Base-by-base conservation (phyloP, 2,329 filamentous ascomycete genomes). In the Aspergillus terreus region DNA sequence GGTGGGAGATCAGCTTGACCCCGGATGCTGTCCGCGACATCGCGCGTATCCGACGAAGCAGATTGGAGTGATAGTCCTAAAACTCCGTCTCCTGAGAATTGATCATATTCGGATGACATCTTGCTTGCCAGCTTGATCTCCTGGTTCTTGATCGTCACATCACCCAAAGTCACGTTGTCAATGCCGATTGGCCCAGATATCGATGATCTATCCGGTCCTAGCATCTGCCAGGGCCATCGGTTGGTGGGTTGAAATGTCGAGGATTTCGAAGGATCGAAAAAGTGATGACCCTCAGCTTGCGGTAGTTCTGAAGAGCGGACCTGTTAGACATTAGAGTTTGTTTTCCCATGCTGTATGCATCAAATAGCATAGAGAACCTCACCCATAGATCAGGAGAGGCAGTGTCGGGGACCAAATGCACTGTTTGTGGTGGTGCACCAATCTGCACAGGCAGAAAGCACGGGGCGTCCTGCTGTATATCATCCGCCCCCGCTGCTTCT, bases 371-470 rank as follows among this genome's bases (percentile, higher is more conserved):
- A 19, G 27, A 25, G 25, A n/a, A 46, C 56, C 75, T 59, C 71
- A 83, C 81, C 86, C 84, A 89, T 19, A 87, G 75, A 72, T 89
- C 86, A 17, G 84, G 78, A 10, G 83, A 87, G 17, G 85, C 85
- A 36, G 85, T 88, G 65, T 90, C 86, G 55, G 89, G 88, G 62
- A 88, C 80, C 12, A 88, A 67, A 56, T 77, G 78, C 41, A 85
- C 58, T 43, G 71, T 82, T 71, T 89, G 85, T 1, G 77, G 68
- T 14, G 85, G 85, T 1, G 80, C 85, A 25, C 87, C 87, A 54
- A 90, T 84, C 12, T 71, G 64, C 23, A 89, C 81, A 27, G 81
- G 76, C 44, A 80, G 84, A 19, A 88, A 77, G 63, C 88, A 88
- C 70, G 81, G 70, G 5, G 80, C 73, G 56, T 89, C 85, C 59